Base-by-base conservation (phyloP, 345 rosid genomes). In the Anacardium occidentale region DNA sequence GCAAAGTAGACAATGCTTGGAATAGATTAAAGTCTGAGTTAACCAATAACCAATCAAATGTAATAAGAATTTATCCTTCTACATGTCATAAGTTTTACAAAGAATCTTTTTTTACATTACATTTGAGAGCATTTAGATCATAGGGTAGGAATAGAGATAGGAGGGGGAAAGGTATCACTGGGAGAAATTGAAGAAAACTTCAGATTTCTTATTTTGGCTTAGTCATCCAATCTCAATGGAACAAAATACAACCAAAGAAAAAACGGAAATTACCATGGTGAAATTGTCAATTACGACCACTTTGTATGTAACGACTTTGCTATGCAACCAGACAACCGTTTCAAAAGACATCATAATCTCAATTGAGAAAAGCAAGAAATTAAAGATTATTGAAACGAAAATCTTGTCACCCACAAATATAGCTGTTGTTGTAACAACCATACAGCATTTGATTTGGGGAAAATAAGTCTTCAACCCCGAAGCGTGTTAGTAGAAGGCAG, bases 1-100 rank as follows among this genome's bases (percentile, higher is more conserved):
- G 26, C 26, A 32, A 52, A 26, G 53, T 10, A 5, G 0, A n/a
- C n/a, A 52, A 51, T 15, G n/a, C 6, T 65, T 48, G 40, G 42
- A n/a, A 18, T 10, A 22, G 32, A 32, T 53, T 10, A 67, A 53
- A 53, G 59, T 14, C 11, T 8, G 70, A 44, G 42, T 66, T 32
- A n/a, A 51, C 52, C 59, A 52, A 52, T 59, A 29, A 66, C 17
- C 58, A 50, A 66, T 11, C 26, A 52, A 53, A 53, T 10, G 60
- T n/a, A 34, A 5, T 32, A 51, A 50, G 60, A 18, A 56, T 56
- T 11, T 11, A 10, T 56, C 42, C 7, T 25, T 37, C 9, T 37
- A 7, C 42, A 37, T 7, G 42, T 37, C 7, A 37, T 7, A 6
- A 37, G 8, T 7, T 37, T 5, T 37, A 7, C 7, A 37, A 37